These are phyloP conservation scores for Crotalaria pallida DNA, from an alignment of 306 rosid genomes.

Conservation along the genomic window DNA sequence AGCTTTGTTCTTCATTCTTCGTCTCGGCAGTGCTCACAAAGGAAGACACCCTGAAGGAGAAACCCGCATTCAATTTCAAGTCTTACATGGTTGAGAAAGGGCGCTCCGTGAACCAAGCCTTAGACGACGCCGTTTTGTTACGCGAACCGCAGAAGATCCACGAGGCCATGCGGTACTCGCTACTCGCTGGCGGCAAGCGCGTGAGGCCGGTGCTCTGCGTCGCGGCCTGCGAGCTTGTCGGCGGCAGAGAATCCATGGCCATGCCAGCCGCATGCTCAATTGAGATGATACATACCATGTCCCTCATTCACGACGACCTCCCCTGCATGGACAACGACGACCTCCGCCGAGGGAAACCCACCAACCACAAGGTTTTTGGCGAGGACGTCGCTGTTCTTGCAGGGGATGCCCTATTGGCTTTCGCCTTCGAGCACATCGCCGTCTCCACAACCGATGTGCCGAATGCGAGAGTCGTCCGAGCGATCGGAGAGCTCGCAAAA, in stretches of 20 bases:
- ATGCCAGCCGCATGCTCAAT: constrained; percentile 83
- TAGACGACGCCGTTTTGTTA: constrained; percentile 50
- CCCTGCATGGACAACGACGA: constrained; percentile 92
- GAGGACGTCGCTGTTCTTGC: constrained; percentile 81
- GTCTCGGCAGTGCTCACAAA: constrained; percentile 49
- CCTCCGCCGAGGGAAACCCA: constrained; percentile 82
- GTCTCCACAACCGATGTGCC: constrained; percentile 42
- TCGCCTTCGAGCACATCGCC: constrained; percentile 70
- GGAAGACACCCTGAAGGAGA: constrained; percentile 30
- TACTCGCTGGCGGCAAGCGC: constrained; percentile 81
- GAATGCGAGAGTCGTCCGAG: constrained; percentile 39
- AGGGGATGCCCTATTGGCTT: constrained; percentile 68
- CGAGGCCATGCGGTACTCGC: constrained; percentile 80
- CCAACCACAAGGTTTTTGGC: constrained; percentile 80
- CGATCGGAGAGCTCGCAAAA: constrained; percentile 55
- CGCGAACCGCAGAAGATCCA: constrained; percentile 54
- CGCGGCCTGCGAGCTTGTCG: constrained; percentile 76
- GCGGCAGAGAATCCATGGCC: constrained; percentile 48
- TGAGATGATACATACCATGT: constrained; percentile 94
- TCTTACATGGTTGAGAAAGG: constrained; percentile 49
- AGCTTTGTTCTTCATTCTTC: neutral
- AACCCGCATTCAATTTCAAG: constrained; percentile 50
- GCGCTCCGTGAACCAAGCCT: constrained; percentile 43
- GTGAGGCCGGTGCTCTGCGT: constrained; percentile 74
- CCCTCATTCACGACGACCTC: constrained; percentile 81